Base-by-base conservation (phyloP, 2,329 filamentous ascomycete genomes). In the Beauveria scarabaeidicola region DNA sequence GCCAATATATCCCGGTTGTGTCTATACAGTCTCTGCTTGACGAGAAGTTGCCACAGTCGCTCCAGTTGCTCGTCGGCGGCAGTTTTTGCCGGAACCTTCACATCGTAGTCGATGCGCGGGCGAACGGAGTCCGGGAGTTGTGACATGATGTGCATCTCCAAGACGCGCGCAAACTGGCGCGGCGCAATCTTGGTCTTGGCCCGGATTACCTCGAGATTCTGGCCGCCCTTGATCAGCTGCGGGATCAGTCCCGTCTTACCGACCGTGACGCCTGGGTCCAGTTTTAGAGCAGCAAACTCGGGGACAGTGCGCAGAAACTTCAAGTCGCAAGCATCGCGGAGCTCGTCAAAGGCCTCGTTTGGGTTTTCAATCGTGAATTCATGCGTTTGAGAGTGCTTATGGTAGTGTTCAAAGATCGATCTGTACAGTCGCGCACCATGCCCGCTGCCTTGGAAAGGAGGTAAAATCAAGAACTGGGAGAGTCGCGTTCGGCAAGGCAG, bases 301-400 rank as follows among this genome's bases (percentile, higher is more conserved):
- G 85, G 78, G 3, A 81, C 75, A 9, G 73, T 75, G 58, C 83
- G 83, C 3, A 94, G 77, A 64, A 84, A 85, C 5, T 78, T 75
- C 36, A 93, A 75, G 67, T 95, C 90, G 66, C 84, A 86, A 55
- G 87, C 77, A 69, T 94, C 90, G 64, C 90, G 83, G 66, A 95
- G 77, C 61, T 90, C 84, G 68, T 94, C 89, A 66, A 95, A 95
- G 1, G 82, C 84, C 69, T 93, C 89, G 68, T 90, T 97, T 0
- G 94, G 95, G 63, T 97, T 93, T 74, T 99, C 94, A 6, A 99
- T 87, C 0, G 92, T 95, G 67, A 99, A 82, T 70, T 97, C 93
- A 58, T 85, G 79, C 8, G 91, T 88, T 62, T 87, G 85, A 0
- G 82, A 72, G 60, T 88, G 82, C 38, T 83, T 78, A 61, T 88